These are phyloP conservation scores for Podospora anserina DNA, from an alignment of 495 filamentous ascomycete genomes.

Conservation along the genomic window DNA sequence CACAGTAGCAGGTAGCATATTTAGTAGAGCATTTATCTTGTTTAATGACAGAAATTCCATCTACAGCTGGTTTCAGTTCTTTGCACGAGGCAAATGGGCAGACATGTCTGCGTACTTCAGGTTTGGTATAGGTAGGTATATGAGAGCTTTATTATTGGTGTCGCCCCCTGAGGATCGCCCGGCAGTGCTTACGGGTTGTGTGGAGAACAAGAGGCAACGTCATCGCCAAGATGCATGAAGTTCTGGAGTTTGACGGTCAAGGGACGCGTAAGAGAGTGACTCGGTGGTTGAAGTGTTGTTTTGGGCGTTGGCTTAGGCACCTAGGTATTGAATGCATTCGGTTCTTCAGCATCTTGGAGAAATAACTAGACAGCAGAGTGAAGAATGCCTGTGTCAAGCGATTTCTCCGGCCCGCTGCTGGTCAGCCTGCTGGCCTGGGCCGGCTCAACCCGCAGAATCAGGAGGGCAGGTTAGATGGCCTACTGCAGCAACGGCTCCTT, in stretches of 20 bases:
- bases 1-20: not conserved
- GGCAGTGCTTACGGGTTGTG: not conserved
- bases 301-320: too few relatives aligned
- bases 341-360: too few relatives aligned
- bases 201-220: not conserved
- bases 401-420: too few relatives aligned
- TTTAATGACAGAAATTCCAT: not conserved
- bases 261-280: not conserved
- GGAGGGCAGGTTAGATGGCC: not conserved
- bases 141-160: not conserved
- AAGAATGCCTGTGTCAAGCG: too few relatives aligned
- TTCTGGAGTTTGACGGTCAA: not conserved
- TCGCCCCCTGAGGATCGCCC: not conserved
- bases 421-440: too few relatives aligned
- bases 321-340: too few relatives aligned
- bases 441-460: too few relatives aligned
- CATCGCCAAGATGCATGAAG: not conserved
- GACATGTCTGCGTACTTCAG: too few relatives aligned
- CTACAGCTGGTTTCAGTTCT: not conserved
- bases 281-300: too few relatives aligned
- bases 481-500: not conserved
- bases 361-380: too few relatives aligned
- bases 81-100: too few relatives aligned
- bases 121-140: not conserved
- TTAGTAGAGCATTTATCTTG: not conserved